Base-by-base conservation (phyloP, 176 grass and related monocot species). In the Ampelocalamus luodianensis region DNA sequence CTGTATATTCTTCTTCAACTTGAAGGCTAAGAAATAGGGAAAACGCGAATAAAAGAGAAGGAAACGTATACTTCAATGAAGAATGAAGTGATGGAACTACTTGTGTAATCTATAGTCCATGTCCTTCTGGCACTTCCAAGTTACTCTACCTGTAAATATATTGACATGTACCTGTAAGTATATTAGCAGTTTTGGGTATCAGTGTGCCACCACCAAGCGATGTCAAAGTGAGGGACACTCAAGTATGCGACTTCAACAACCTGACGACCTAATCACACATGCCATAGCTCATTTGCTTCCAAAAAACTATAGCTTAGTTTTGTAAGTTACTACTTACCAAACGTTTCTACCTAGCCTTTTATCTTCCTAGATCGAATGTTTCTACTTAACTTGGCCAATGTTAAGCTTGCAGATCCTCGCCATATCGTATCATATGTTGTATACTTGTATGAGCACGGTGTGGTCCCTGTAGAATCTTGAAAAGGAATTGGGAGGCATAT, bases 401-500 rank as follows among this genome's bases (percentile, higher is more conserved):
- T 69, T 59, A 36, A 69, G 32, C 4, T 22, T 12, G 6, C 17
- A 32, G 14, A 50, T 50, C 4, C 44, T 46, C 44, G 0, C 38
- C n/a, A 68, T 22, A 68, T 7, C 39, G 7, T 40, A 40, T 5
- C 37, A 38, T 38, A 5, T 6, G 5, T 40, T 6, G 39, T 40
- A 40, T 40, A 0, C 1, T 0, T 29, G 29, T 22, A 16, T 13
- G 42, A 32, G 69, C 27, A 5, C 27, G 1, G 44, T 74, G 77
- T 56, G 85, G 55, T 20, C 22, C 77, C 48, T 8, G 67, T 66
- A 72, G 77, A 73, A 87, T 80, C 85, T 86, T 51, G 18, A 36
- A 8, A 26, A 65, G 62, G 8, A 60, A 46, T 26, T 10, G 22
- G 76, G 66, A 49, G 22, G 32, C 16, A 58, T 37, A 71, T 49